Conservation (phyloP, 805 yeast genomes). For the Schwanniomyces pseudopolymorphus region DNA sequence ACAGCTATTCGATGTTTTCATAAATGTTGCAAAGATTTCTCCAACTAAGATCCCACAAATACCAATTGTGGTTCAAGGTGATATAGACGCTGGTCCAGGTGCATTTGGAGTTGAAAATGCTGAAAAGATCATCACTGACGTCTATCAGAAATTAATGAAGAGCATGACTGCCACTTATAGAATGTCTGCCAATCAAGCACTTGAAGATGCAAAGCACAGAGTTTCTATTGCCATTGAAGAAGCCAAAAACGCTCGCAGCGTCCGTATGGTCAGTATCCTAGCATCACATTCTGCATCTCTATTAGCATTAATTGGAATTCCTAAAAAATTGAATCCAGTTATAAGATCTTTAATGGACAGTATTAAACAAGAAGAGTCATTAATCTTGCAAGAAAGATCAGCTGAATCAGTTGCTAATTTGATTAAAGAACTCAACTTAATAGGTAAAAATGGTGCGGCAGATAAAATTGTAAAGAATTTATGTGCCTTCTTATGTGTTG, state of each 20-base stretch:
- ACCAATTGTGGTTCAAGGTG: slow-evolving; percentile 92
- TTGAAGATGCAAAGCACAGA: slow-evolving; percentile 77
- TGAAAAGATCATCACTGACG: slow-evolving; percentile 60
- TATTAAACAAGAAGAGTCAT: slow-evolving; percentile 70
- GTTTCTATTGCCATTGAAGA: slow-evolving; percentile 66
- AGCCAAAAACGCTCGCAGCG: slow-evolving; percentile 52
- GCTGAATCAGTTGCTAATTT: slow-evolving; percentile 68
- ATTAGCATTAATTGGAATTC: slow-evolving; percentile 64
- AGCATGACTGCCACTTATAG: slow-evolving; percentile 67
- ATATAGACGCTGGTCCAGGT: slow-evolving; percentile 87
- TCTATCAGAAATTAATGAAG: slow-evolving; percentile 63
- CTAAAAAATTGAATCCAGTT: slow-evolving; percentile 82
- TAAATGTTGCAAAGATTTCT: slow-evolving; percentile 72
- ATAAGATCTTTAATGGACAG: slow-evolving; percentile 92
- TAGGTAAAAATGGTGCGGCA: slow-evolving; percentile 68
- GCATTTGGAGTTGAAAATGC: slow-evolving; percentile 85
- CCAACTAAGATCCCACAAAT: slow-evolving; percentile 72
- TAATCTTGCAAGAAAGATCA: slow-evolving; percentile 65
- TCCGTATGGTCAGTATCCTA: slow-evolving; percentile 59
- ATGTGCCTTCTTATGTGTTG: slow-evolving; percentile 92
- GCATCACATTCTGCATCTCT: slow-evolving; percentile 79
- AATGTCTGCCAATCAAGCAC: slow-evolving; percentile 64
- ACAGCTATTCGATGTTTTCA: slow-evolving; percentile 75
- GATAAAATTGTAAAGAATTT: slow-evolving; percentile 88
- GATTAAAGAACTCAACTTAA: slow-evolving; percentile 54